Percentiles rank a stretch among this genome's conserved stretches.
These are phyloP conservation scores for Phialemoniopsis sp. DNA, from an alignment of 2,329 filamentous ascomycete genomes.

Conservation along the genomic window DNA sequence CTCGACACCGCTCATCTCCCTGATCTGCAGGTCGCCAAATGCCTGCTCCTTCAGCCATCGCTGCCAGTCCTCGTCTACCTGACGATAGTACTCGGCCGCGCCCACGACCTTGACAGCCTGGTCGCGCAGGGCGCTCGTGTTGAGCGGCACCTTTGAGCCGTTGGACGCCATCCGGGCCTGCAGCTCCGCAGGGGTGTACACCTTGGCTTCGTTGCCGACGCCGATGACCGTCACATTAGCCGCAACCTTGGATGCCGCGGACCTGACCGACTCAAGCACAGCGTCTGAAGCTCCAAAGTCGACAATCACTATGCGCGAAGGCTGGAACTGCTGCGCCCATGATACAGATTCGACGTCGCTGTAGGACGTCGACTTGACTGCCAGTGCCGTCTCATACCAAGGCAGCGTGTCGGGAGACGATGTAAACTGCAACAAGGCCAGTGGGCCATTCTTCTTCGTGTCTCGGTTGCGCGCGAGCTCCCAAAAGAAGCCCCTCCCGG, in stretches of 20 bases:
- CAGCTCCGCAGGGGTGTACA: conserved; percentile 2
- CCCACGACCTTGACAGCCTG: neutral
- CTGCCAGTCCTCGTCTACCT: conserved; percentile 1
- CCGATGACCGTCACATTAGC: neutral
- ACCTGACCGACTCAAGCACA: neutral
- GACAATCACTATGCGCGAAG: conserved; percentile 11
- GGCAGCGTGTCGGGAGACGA: conserved; percentile 10
- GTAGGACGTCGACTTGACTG: conserved; percentile 8
- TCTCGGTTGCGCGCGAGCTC: conserved; percentile 12
- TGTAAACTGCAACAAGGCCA: conserved; percentile 20
- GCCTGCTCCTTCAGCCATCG: neutral
- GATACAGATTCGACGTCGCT: neutral
- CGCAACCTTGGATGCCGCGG: neutral
- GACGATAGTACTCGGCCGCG: neutral
- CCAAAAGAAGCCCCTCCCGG: conserved; percentile 19
- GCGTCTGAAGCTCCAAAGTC: conserved; percentile 12
- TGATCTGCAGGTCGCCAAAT: neutral
- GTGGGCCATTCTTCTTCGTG: conserved; percentile 5
- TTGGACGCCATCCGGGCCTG: neutral
- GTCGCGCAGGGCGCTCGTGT: conserved; percentile 1
- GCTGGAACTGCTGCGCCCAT: conserved; percentile 8
- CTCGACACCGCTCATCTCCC: neutral
- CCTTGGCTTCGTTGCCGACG: conserved; percentile 1
- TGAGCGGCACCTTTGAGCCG: conserved; percentile 2
- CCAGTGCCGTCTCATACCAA: neutral